Conservation (phyloP, 805 yeast species). For the Jamesozyma rosinii region DNA sequence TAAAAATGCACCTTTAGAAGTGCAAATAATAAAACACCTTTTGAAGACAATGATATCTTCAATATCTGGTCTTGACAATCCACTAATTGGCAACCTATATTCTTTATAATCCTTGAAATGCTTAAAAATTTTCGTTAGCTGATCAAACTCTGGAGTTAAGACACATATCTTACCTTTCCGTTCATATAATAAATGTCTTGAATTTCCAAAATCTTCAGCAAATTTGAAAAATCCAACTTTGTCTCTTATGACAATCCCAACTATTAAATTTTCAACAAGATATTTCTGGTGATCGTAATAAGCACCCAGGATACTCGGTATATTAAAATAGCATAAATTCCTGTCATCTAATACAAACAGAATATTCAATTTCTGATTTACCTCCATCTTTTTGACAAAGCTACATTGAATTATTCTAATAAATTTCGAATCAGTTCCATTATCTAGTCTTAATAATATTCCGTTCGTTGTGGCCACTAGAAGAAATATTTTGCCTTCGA, state of each 20-base stretch:
- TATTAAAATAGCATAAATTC: constrained; percentile 49
- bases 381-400: constrained; percentile 51
- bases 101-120: constrained; percentile 41
- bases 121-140: constrained; percentile 25
- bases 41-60: constrained; percentile 54
- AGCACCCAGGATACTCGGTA: constrained; percentile 54
- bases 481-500: constrained; percentile 37
- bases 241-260: constrained; percentile 46
- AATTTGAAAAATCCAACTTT: constrained; percentile 53
- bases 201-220: constrained; percentile 57
- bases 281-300: constrained; percentile 38
- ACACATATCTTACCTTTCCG: constrained; percentile 40
- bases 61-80: constrained; percentile 47
- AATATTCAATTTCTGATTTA: constrained; percentile 38
- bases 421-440: constrained; percentile 8
- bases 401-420: constrained; percentile 28
- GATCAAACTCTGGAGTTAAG: constrained; percentile 31
- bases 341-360: constrained; percentile 51
- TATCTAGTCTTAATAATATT: constrained; percentile 38
- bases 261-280: constrained; percentile 28
- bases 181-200: constrained; percentile 50
- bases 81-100: constrained; percentile 48
- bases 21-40: constrained; percentile 56
- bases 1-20: constrained; percentile 58
- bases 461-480: constrained; percentile 60